Base-by-base conservation (phyloP, 257 asterid genomes). In the Hygrophila difformis region DNA sequence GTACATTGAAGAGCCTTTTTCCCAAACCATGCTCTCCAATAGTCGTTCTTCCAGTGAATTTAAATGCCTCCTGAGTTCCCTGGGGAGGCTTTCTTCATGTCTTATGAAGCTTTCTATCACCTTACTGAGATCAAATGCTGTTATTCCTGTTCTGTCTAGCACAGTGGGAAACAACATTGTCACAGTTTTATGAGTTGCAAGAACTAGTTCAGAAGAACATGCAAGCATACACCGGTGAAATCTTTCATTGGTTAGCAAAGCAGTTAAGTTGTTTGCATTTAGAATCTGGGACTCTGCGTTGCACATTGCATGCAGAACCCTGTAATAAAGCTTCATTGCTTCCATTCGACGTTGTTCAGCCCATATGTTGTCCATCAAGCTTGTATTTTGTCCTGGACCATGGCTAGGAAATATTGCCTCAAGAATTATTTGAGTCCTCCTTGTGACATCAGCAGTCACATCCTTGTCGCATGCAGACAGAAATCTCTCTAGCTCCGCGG, bases 171-270 rank as follows among this genome's bases (percentile, higher is more conserved):
- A 86, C 66, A 91, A 47, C 94, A 91, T 83, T 12, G 99, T 86
- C 31, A 79, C 97, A 5, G 99, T 91, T 75, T 86, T 86, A 64
- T 91, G 99, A 11, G 99, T 91, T 51, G 99, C 97, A 52, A 91
- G 99, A 67, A 91, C 97, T 50, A 91, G 81, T 62, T 91, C 99
- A 11, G 99, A 93, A 9, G 99, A 91, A 68, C 99, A 91, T 44
- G 99, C 97, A 33, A 91, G 95, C 99, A 91, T 86, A 60, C 99
- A 91, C 70, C 97, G 74, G 59, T 91, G 99, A 58, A 91, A 91
- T 75, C 93, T 80, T 77, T 86, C 99, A 47, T 83, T 91, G 47
- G 93, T 81, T 51, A 91, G 80, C 81, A 87, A 61, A 40, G 93
- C 72, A 43, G 93, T 86, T 65, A 91, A 71, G 70, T 86, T 91